Conservation (phyloP, 2,329 filamentous ascomycete species). For the Trichoderma sp. region DNA sequence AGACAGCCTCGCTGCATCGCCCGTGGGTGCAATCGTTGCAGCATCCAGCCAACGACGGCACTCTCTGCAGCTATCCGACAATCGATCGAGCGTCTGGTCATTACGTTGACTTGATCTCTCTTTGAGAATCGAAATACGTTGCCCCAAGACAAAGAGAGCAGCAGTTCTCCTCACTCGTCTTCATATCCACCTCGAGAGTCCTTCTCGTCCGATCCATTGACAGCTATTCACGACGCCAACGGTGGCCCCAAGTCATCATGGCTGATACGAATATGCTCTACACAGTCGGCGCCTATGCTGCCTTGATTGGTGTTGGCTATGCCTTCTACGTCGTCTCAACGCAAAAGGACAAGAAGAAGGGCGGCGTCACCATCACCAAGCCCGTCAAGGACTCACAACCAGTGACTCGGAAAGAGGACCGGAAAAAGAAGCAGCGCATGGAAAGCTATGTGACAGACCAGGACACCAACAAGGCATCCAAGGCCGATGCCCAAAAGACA, state of each 20-base stretch:
- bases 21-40: conserved; percentile 12
- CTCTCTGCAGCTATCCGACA: conserved; percentile 8
- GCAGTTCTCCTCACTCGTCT: background rate
- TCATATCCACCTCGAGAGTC: background rate
- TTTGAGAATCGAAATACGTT: background rate
- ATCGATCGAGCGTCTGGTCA: conserved; percentile 7
- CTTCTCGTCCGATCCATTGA: background rate
- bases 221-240: background rate
- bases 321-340: conserved; percentile 37
- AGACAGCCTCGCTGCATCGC: conserved; percentile 14
- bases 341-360: conserved; percentile 33
- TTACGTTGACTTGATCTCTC: background rate
- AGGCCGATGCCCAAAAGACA: conserved; percentile 35
- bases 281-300: conserved; percentile 38
- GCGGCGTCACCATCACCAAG: conserved; percentile 30
- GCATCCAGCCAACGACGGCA: conserved; percentile 9
- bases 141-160: background rate
- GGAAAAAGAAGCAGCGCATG: conserved; percentile 47
- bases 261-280: conserved; percentile 35
- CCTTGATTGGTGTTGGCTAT: conserved; percentile 38
- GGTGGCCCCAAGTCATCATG: conserved; percentile 28
- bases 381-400: conserved; percentile 29
- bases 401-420: conserved; percentile 40
- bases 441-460: conserved; percentile 41
- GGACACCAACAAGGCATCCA: conserved; percentile 38